Conservation (phyloP, 805 yeast genomes). For the Kazachstania bromeliacearum region DNA sequence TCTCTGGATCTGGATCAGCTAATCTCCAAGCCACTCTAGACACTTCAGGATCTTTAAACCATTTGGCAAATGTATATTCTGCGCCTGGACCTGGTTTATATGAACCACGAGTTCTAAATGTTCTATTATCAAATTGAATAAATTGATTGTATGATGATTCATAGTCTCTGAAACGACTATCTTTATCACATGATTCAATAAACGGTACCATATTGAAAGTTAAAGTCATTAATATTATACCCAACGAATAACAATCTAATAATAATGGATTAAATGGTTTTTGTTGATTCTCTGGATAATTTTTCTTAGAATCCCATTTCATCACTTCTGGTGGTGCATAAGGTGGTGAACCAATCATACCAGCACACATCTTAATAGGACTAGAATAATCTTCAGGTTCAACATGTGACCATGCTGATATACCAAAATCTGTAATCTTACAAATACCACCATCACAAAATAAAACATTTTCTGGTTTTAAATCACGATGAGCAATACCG, state of each 20-base stretch:
- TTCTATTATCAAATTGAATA: conserved; percentile 33
- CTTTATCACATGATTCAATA: conserved; percentile 37
- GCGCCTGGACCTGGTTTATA: conserved; percentile 55
- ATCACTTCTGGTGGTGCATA: conserved; percentile 73
- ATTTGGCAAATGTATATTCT: conserved; percentile 62
- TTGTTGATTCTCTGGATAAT: conserved; percentile 26
- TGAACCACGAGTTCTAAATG: conserved; percentile 38
- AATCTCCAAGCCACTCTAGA: conserved; percentile 68
- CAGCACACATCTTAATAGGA: conserved; percentile 30
- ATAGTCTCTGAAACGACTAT: conserved; percentile 49
- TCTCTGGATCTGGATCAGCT: conserved; percentile 49
- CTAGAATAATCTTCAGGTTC: conserved; percentile 41
- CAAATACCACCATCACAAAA: conserved; percentile 51
- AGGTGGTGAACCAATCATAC: conserved; percentile 72
- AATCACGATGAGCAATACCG: conserved; percentile 64
- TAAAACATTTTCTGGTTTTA: conserved; percentile 66
- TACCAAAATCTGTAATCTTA: conserved; percentile 70
- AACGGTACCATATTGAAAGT: conserved; percentile 55
- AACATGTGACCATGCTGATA: conserved; percentile 54
- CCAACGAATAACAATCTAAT: conserved; percentile 68
- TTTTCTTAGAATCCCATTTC: conserved; percentile 30
- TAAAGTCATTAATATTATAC: conserved; percentile 55
- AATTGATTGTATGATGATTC: conserved; percentile 37
- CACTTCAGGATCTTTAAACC: conserved; percentile 47
- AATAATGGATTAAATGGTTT: conserved; percentile 51